A percentile compares a stretch with the other conserved stretches of the same genome.
phyloP scores from a whole-genome alignment of 1,284 basidiomycete species.

The Heimioporus punctisporus region DNA sequence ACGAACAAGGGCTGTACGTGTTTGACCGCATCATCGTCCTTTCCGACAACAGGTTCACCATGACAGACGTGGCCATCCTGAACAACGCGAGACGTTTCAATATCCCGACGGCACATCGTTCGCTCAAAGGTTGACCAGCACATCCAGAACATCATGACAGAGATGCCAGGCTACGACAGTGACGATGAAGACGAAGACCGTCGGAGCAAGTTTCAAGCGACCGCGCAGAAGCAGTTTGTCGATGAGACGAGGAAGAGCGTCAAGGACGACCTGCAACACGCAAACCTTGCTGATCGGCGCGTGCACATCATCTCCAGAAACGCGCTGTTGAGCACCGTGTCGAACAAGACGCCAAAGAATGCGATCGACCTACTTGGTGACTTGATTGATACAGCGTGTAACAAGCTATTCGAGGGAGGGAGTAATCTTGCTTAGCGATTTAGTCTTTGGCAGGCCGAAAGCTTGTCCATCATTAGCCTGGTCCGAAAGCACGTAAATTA shows the following conservation, averaged over 20 bases:
- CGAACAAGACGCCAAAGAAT: slow-evolving; percentile 16
- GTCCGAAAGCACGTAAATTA: too few species aligned
- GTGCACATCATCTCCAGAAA: slow-evolving; percentile 22
- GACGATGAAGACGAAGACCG: slow-evolving; percentile 12
- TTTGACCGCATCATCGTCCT: slow-evolving; percentile 11
- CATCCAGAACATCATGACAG: slow-evolving; percentile 19
- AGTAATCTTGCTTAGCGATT: too few species aligned
- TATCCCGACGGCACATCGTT: too few species aligned
- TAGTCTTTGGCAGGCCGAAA: too few species aligned
- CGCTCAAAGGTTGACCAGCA: slow-evolving; percentile 12
- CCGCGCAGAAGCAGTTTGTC: slow-evolving; percentile 17
- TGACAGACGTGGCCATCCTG: slow-evolving; percentile 24
- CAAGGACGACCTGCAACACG: slow-evolving; percentile 9
- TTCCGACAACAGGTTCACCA: slow-evolving; percentile 22
- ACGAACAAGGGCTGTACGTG: slow-evolving; percentile 20
- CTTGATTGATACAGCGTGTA: slow-evolving; percentile 7
- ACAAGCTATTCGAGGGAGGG: too few species aligned
- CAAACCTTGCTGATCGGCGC: slow-evolving; percentile 19
- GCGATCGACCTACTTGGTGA: slow-evolving; percentile 19
- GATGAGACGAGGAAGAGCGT: slow-evolving; percentile 15
- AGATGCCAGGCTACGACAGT: slow-evolving; percentile 20
- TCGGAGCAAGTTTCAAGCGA: slow-evolving; percentile 12
- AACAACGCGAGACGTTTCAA: background rate
- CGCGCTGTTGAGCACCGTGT: slow-evolving; percentile 13
- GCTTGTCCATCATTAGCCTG: too few species aligned